Evolutionary conservation across 2,329 filamentous ascomycete species (phyloP).

Genomic region (Cyphellophora europaea): DNA sequence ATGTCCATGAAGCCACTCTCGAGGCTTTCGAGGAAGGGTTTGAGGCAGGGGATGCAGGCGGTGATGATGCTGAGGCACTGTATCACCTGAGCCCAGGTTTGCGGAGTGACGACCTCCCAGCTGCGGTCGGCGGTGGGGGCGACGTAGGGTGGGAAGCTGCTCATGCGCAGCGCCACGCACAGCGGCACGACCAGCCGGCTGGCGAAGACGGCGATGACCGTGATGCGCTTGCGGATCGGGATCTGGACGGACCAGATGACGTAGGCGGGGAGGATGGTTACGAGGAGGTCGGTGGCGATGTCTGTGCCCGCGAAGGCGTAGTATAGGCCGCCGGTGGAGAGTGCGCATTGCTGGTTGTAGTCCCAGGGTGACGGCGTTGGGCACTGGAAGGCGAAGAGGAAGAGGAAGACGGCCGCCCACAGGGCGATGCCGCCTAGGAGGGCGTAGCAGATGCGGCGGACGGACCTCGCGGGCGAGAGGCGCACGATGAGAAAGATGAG

Average conservation of each 20-base stretch:
- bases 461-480: slow-evolving; percentile 2
- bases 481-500: slow-evolving; percentile 3
- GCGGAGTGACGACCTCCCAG: slow-evolving; percentile 11
- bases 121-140: slow-evolving; percentile 9
- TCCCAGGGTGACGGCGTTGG: slow-evolving; percentile 3
- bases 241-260: slow-evolving; percentile 6
- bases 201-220: slow-evolving; percentile 2
- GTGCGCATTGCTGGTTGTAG: slow-evolving; percentile 3
- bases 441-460: slow-evolving; percentile 1
- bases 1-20: slow-evolving; percentile 1
- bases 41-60: slow-evolving; percentile 12
- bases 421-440: slow-evolving; percentile 4
- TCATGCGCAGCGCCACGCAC: slow-evolving; percentile 4
- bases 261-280: slow-evolving; percentile 2
- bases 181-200: slow-evolving; percentile 1
- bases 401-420: slow-evolving; percentile 13
- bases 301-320: slow-evolving; percentile 3
- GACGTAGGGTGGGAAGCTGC: slow-evolving; percentile 1
- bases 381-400: slow-evolving; percentile 18
- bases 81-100: slow-evolving; percentile 13
- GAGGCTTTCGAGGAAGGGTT: slow-evolving; percentile 1
- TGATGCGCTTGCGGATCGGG: neutral
- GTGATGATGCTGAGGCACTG: slow-evolving; percentile 14
- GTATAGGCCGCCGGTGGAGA: slow-evolving; percentile 2
- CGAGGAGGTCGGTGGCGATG: slow-evolving; percentile 3